Conservation (phyloP, 139 green algal genomes). For the Pleodorina starrii region DNA sequence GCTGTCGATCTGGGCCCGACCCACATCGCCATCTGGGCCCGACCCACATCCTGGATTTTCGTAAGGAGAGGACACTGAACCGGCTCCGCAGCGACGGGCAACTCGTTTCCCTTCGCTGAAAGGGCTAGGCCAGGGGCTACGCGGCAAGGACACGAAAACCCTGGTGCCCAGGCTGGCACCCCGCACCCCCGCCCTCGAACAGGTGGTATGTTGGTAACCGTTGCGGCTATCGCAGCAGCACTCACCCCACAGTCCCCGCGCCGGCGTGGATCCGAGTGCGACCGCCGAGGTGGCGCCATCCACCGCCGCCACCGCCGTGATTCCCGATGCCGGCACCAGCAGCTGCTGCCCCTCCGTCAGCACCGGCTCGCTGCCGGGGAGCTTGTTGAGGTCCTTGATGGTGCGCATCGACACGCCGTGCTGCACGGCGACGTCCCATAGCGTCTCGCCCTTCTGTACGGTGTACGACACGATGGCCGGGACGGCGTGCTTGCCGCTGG, state of each 20-base stretch:
- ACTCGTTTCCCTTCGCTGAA: too few relatives aligned
- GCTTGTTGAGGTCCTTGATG: conserved; percentile 48
- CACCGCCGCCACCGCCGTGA: not conserved
- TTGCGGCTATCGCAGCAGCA: too few relatives aligned
- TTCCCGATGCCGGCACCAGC: conserved; percentile 30
- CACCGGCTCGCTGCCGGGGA: conserved; percentile 13
- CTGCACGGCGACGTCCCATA: conserved; percentile 43
- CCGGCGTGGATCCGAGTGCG: not conserved
- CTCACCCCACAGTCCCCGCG: conserved; percentile 44
- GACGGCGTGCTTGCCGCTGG: not conserved
- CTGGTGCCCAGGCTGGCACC: too few relatives aligned
- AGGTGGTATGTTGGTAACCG: too few relatives aligned
- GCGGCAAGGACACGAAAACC: too few relatives aligned
- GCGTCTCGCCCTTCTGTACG: conserved; percentile 41
- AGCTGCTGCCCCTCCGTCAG: conserved; percentile 42
- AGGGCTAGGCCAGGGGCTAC: too few relatives aligned
- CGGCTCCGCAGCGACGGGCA: too few relatives aligned
- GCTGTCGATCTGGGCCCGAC: too few relatives aligned
- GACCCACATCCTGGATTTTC: too few relatives aligned
- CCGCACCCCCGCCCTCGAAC: too few relatives aligned
- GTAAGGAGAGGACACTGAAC: too few relatives aligned
- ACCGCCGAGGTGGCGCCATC: not conserved
- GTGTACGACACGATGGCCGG: conserved; percentile 18
- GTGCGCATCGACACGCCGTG: conserved; percentile 42
- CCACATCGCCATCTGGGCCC: too few relatives aligned